These are phyloP conservation scores for Aspergillus indologenus DNA, from an alignment of 495 filamentous ascomycete genomes.

Conservation along the genomic window DNA sequence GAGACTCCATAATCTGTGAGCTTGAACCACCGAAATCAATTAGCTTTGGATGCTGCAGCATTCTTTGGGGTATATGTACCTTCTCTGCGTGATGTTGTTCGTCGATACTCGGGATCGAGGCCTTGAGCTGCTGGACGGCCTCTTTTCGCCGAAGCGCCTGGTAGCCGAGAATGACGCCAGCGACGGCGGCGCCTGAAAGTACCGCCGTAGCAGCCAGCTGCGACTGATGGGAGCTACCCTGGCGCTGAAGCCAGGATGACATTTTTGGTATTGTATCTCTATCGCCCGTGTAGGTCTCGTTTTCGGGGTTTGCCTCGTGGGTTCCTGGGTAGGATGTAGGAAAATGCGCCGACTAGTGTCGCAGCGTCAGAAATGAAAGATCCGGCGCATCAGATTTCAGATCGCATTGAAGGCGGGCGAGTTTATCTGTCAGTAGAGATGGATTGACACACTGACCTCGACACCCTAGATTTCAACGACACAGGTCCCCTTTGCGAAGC, in stretches of 20 bases:
- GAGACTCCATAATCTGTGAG: conserved; percentile 72
- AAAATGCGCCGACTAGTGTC: too few relatives aligned
- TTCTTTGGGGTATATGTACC: conserved; percentile 20
- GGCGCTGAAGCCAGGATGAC: conserved; percentile 56
- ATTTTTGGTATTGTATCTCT: conserved; percentile 28
- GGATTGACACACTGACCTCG: too few relatives aligned
- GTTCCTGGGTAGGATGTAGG: too few relatives aligned
- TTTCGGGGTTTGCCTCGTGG: too few relatives aligned
- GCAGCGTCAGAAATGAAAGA: too few relatives aligned
- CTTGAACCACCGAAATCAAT: conserved; percentile 43
- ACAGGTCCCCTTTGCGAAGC: not conserved
- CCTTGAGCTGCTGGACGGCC: conserved; percentile 65
- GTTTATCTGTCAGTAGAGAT: too few relatives aligned
- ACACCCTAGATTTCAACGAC: not conserved
- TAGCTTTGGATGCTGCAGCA: not conserved
- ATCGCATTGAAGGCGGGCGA: too few relatives aligned
- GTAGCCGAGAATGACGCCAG: conserved; percentile 66
- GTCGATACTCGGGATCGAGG: conserved; percentile 61
- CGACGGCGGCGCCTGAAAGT: conserved; percentile 71
- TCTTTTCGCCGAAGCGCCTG: conserved; percentile 62
- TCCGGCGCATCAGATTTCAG: too few relatives aligned
- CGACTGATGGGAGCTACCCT: conserved; percentile 49
- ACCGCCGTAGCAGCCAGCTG: conserved; percentile 77
- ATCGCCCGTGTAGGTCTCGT: not conserved
- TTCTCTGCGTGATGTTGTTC: conserved; percentile 43